phyloP scores from a whole-genome alignment of 2,329 filamentous ascomycete species.

The Eutypella sp. region DNA sequence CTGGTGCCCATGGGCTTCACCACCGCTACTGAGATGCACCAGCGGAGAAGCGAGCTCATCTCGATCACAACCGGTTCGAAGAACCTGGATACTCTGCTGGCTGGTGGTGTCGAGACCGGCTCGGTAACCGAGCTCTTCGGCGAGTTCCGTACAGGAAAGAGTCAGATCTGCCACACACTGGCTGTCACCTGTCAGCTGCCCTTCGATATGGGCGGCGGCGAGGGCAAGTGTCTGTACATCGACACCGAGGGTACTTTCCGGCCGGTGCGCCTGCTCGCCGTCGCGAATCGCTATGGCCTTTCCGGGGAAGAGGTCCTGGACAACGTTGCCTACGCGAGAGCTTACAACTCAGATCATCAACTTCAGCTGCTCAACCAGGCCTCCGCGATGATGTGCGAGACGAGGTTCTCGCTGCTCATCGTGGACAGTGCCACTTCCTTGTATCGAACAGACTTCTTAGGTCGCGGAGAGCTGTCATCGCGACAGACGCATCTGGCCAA shows the following conservation, averaged over 20 bases:
- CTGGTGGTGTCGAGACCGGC: constrained; percentile 92
- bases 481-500: constrained; percentile 85
- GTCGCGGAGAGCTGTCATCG: constrained; percentile 93
- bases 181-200: constrained; percentile 96
- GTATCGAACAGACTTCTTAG: constrained; percentile 93
- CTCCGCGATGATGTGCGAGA: constrained; percentile 99
- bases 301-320: constrained; percentile 96
- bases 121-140: constrained; percentile 98
- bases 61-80: constrained; percentile 98
- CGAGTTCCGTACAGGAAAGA: constrained; percentile 96
- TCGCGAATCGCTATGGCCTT: constrained; percentile 89
- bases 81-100: constrained; percentile 89
- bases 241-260: constrained; percentile 97
- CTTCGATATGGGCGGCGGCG: constrained; percentile 97
- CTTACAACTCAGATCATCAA: constrained; percentile 98
- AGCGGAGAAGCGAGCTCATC: constrained; percentile 91
- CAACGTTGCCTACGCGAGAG: constrained; percentile 95
- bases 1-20: constrained; percentile 98
- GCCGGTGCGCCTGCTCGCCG: constrained; percentile 82
- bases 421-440: constrained; percentile 95
- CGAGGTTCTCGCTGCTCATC: constrained; percentile 88
- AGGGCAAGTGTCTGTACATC: constrained; percentile 97
- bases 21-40: constrained; percentile 98
- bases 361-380: constrained; percentile 92
- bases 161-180: constrained; percentile 97